Conservation (phyloP, 495 filamentous ascomycete genomes). For the Trichoderma virens region DNA sequence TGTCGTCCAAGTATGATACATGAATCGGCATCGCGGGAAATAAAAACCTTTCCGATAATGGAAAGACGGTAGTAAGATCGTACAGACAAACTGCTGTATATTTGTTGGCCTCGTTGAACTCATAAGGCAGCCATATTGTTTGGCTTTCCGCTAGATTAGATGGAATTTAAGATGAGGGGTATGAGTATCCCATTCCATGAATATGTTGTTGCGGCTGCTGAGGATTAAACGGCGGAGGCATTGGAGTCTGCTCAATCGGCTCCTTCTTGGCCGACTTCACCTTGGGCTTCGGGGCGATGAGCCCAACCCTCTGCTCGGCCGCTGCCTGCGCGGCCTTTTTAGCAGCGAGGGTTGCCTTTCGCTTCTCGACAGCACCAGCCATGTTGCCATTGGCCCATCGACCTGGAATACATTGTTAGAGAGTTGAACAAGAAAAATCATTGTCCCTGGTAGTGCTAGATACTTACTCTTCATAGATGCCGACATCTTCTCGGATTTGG, state of each 20-base stretch:
- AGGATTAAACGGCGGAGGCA: not conserved
- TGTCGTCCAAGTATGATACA: conserved; percentile 2
- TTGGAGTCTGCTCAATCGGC: not conserved
- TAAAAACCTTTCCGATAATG: not conserved
- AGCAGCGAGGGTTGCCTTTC: conserved; percentile 39
- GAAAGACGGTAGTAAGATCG: not conserved
- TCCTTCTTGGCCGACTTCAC: conserved; percentile 7
- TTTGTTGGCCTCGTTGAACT: not conserved
- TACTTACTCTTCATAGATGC: conserved; percentile 41
- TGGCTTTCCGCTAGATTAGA: not conserved
- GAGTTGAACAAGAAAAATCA: not conserved
- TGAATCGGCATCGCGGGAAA: not conserved
- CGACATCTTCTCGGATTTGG: conserved; percentile 46
- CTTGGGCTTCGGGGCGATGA: conserved; percentile 10
- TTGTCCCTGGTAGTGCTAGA: not conserved
- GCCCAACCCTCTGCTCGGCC: conserved; percentile 10
- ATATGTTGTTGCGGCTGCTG: conserved; percentile 6
- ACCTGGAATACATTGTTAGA: conserved; percentile 21
- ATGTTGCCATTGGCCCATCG: conserved; percentile 45
- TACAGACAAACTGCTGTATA: not conserved
- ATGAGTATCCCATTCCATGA: not conserved
- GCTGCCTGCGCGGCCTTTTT: conserved; percentile 31
- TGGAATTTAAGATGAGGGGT: not conserved
- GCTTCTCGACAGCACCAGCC: conserved; percentile 40
- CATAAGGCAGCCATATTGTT: not conserved